These are phyloP conservation scores for Ulota crispa DNA, from an alignment of 225 moss, liverwort and hornwort genomes.

Conservation along the genomic window DNA sequence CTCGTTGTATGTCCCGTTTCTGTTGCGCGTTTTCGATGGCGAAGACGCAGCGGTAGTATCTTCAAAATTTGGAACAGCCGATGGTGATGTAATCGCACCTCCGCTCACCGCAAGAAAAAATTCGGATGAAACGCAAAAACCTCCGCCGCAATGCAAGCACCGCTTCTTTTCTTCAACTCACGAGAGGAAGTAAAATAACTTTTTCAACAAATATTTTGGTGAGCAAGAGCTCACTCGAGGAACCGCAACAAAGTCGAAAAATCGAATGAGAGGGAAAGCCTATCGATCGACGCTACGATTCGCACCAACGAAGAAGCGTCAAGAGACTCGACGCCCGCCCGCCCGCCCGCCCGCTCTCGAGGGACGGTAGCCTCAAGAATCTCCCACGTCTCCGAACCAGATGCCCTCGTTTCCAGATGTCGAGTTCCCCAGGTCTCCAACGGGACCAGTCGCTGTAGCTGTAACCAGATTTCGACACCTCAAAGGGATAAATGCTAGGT, in stretches of 20 bases:
- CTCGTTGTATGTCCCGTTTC: slow-evolving; percentile 7
- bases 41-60: not conserved
- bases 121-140: no score
- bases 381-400: slow-evolving; percentile 35
- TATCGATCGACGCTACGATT: slow-evolving; percentile 30
- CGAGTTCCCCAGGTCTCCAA: not conserved
- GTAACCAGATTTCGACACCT: not conserved
- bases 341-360: not conserved
- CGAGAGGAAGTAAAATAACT: no score
- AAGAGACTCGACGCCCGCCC: slow-evolving; percentile 6
- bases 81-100: not conserved
- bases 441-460: not conserved
- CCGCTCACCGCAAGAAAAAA: not conserved
- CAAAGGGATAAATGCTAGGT: not conserved
- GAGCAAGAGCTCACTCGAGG: no score
- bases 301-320: slow-evolving; percentile 21
- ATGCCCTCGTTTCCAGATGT: slow-evolving; percentile 2
- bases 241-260: not conserved
- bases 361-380: slow-evolving; percentile 39
- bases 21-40: not conserved
- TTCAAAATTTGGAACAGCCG: not conserved
- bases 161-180: slow-evolving; percentile 2
- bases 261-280: slow-evolving; percentile 5
- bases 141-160: slow-evolving; percentile 16
- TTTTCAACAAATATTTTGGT: not conserved